Evolutionary conservation across 2,329 filamentous ascomycete genomes (phyloP).

Genomic region (Chaetomiaceae sp.): DNA sequence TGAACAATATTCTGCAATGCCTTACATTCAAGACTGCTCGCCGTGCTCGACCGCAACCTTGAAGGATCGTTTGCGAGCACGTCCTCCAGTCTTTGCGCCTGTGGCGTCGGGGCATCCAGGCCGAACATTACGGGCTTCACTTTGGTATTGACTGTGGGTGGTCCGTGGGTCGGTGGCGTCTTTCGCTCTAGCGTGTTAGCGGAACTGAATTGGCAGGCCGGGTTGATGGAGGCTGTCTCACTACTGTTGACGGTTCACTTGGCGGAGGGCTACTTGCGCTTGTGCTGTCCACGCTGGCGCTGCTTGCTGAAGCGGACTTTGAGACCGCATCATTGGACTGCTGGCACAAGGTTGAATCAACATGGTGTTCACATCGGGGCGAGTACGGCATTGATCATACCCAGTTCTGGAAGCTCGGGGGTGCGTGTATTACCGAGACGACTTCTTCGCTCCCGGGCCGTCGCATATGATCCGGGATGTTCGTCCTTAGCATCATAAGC

Average conservation of each 20-base stretch:
- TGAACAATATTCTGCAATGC: neutral
- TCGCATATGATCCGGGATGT: slow-evolving; percentile 53
- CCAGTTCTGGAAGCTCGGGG: slow-evolving; percentile 76
- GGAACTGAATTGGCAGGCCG: no score
- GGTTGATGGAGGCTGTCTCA: slow-evolving; percentile 22
- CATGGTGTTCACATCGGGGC: slow-evolving; percentile 20
- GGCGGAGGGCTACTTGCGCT: slow-evolving; percentile 34
- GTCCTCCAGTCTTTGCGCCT: slow-evolving; percentile 77
- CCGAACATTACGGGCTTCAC: slow-evolving; percentile 63
- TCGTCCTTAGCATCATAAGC: slow-evolving; percentile 53
- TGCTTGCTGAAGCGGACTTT: slow-evolving; percentile 27
- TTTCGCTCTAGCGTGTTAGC: slow-evolving; percentile 23
- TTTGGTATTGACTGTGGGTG: slow-evolving; percentile 71
- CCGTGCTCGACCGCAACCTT: slow-evolving; percentile 59
- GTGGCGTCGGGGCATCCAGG: slow-evolving; percentile 68
- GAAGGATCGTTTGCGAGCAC: slow-evolving; percentile 52
- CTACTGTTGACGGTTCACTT: slow-evolving; percentile 36
- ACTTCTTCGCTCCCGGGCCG: slow-evolving; percentile 67
- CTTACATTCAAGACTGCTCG: slow-evolving; percentile 74
- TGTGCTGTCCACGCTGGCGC: slow-evolving; percentile 32
- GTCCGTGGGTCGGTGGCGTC: slow-evolving; percentile 43
- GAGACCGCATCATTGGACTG: slow-evolving; percentile 36
- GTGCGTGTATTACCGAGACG: slow-evolving; percentile 86
- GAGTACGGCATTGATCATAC: slow-evolving; percentile 43
- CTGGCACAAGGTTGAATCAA: slow-evolving; percentile 31